Evolutionary conservation across 805 yeast species (phyloP).

Genomic region (Candida lessepsii): DNA sequence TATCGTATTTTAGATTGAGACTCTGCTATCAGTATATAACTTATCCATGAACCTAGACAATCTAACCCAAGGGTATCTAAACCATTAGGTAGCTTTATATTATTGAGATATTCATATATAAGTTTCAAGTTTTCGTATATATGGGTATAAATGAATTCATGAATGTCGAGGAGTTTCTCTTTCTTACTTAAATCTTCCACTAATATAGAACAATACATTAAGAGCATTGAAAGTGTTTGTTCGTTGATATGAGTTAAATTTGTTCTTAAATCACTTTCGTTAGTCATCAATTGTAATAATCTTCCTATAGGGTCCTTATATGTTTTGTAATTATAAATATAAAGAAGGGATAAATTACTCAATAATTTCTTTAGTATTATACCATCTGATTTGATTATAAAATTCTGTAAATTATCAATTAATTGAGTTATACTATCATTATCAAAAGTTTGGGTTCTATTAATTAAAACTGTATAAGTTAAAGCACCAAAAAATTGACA

Average conservation of each 20-base stretch:
- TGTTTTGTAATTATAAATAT: constrained; percentile 31
- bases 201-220: constrained; percentile 33
- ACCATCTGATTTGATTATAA: constrained; percentile 5
- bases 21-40: constrained; percentile 37
- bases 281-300: constrained; percentile 4
- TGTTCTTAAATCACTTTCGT: neutral
- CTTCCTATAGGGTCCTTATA: constrained; percentile 44
- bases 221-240: constrained; percentile 1
- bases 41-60: constrained; percentile 36
- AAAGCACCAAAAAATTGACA: constrained; percentile 79
- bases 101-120: constrained; percentile 20
- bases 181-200: constrained; percentile 51
- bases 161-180: constrained; percentile 30
- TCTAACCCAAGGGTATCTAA: constrained; percentile 17
- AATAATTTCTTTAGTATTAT: constrained; percentile 59
- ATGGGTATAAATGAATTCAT: constrained; percentile 34
- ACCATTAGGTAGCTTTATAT: neutral
- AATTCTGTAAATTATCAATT: constrained; percentile 2
- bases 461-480: constrained; percentile 66
- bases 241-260: neutral
- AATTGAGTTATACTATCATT: neutral
- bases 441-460: constrained; percentile 20
- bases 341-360: constrained; percentile 52
- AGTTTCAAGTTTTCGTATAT: constrained; percentile 27
- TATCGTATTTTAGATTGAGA: constrained; percentile 32